Conservation (phyloP, 495 filamentous ascomycete genomes). For the Xylona heveae region DNA sequence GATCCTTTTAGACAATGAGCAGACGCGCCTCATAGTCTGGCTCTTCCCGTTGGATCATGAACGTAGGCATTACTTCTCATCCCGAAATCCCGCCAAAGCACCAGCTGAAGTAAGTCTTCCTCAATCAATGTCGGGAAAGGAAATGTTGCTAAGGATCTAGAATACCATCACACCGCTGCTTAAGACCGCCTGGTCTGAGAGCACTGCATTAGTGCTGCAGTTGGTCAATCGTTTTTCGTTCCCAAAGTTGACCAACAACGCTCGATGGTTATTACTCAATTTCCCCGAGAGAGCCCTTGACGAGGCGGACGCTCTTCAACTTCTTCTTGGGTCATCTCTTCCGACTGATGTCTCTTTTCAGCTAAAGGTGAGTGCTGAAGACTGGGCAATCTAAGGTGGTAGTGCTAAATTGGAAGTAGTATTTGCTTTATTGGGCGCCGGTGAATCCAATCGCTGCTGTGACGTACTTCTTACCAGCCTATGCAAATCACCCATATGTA, state of each 20-base stretch:
- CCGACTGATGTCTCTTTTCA: slow-evolving; percentile 65
- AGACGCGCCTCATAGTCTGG: slow-evolving; percentile 70
- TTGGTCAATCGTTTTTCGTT: slow-evolving; percentile 61
- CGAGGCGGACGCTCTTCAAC: slow-evolving; percentile 59
- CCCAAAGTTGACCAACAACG: slow-evolving; percentile 42
- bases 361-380: slow-evolving; percentile 61
- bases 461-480: slow-evolving; percentile 80
- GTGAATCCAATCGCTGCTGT: slow-evolving; percentile 85
- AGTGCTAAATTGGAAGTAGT: slow-evolving; percentile 24
- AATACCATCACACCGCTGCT: slow-evolving; percentile 36
- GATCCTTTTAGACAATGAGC: slow-evolving; percentile 66
- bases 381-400: neutral
- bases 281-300: slow-evolving; percentile 61
- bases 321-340: slow-evolving; percentile 56
- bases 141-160: slow-evolving; percentile 18
- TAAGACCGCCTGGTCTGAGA: slow-evolving; percentile 66
- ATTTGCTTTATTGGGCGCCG: slow-evolving; percentile 82
- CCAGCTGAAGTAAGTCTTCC: slow-evolving; percentile 9
- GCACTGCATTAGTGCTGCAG: slow-evolving; percentile 64
- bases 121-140: no score
- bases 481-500: slow-evolving; percentile 84
- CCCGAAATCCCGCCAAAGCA: slow-evolving; percentile 13
- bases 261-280: slow-evolving; percentile 57
- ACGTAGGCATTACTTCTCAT: slow-evolving; percentile 29
- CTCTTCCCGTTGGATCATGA: slow-evolving; percentile 60